Base-by-base conservation (phyloP, 1,284 basidiomycete species). In the Melampsora medusae region DNA sequence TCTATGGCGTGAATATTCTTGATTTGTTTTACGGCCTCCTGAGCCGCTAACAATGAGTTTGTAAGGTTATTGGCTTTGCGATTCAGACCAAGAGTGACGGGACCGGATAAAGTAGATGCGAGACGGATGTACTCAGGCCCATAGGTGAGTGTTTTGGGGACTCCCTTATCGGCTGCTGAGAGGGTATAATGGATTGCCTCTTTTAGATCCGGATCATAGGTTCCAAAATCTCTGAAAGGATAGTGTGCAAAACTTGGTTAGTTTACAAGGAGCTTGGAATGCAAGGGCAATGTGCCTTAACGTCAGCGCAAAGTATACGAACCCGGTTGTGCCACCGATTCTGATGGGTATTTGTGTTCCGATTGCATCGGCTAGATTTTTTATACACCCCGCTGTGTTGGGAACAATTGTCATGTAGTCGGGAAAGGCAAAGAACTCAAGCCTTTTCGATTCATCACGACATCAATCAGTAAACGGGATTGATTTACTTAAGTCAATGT, bases 1-100 rank as follows among this genome's bases (percentile, higher is more conserved):
- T 86, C 85, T 59, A 86, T 78, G 4, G 85, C 83, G 69, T 83
- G 81, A 6, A 86, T 78, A 77, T 85, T 85, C 17, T 62, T 33
- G n/a, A 64, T 42, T 14, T 28, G 14, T 28, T 62, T 31, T 6
- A 71, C 31, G 2, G 42, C 59, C 16, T 64, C 31, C 17, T 31
- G 1, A 1, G 38, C 60, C 16, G 69, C 69, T 25, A 31, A 7
- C 10, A 48, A 14, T 42, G 42, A 17, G 22, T 71, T 71, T 10
- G 4, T 4, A 1, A 61, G 35, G 25, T 71, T 35, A 42, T 61
- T 61, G 33, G 69, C 35, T 28, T 50, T 38, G 16, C 69, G 69
- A 50, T 64, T 64, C 2, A 70, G 46, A 64, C 69, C 69, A 17
- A 71, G 28, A 38, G 48, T 71, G 10, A 48, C 42, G 25, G 50